Conservation (phyloP, 441 rosid genomes). For the Croton setiger region DNA sequence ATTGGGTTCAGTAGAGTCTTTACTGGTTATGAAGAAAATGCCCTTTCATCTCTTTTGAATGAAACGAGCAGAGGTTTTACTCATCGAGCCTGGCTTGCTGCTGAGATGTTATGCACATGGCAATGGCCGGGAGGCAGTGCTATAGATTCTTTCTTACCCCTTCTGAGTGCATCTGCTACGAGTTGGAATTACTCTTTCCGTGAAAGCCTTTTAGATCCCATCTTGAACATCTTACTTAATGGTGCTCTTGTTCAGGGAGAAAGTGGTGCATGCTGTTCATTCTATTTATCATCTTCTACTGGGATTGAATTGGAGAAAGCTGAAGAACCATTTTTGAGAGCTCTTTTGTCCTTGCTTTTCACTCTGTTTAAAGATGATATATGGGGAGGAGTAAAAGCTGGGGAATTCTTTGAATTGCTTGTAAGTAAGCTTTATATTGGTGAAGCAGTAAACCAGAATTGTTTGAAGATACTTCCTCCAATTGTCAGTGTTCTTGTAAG, state of each 20-base stretch:
- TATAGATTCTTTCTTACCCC: slow-evolving; percentile 66
- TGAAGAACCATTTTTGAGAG: slow-evolving; percentile 78
- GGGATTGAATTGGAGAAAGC: slow-evolving; percentile 48
- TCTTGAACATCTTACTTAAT: slow-evolving; percentile 71
- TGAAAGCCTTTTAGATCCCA: slow-evolving; percentile 54
- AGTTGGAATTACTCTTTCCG: slow-evolving; percentile 27
- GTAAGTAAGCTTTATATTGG: slow-evolving; percentile 72
- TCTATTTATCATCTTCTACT: slow-evolving; percentile 42
- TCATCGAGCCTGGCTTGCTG: slow-evolving; percentile 85
- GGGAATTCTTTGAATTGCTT: slow-evolving; percentile 50
- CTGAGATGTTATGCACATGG: slow-evolving; percentile 92
- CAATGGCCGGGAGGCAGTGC: slow-evolving; percentile 91
- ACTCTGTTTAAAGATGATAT: slow-evolving; percentile 60
- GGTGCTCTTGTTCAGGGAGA: slow-evolving; percentile 78
- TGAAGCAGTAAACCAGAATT: slow-evolving; percentile 58
- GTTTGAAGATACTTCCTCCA: slow-evolving; percentile 73
- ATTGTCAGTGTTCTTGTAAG: slow-evolving; percentile 50
- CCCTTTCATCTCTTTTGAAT: slow-evolving; percentile 21
- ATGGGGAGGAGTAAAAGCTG: slow-evolving; percentile 73
- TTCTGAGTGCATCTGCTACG: slow-evolving; percentile 51
- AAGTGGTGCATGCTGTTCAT: slow-evolving; percentile 30
- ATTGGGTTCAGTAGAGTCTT: slow-evolving; percentile 60
- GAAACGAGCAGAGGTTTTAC: slow-evolving; percentile 29
- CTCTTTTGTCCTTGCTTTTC: slow-evolving; percentile 61
- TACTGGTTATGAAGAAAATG: slow-evolving; percentile 26